Conservation (phyloP, 306 rosid genomes). For the Quercus dentata region DNA sequence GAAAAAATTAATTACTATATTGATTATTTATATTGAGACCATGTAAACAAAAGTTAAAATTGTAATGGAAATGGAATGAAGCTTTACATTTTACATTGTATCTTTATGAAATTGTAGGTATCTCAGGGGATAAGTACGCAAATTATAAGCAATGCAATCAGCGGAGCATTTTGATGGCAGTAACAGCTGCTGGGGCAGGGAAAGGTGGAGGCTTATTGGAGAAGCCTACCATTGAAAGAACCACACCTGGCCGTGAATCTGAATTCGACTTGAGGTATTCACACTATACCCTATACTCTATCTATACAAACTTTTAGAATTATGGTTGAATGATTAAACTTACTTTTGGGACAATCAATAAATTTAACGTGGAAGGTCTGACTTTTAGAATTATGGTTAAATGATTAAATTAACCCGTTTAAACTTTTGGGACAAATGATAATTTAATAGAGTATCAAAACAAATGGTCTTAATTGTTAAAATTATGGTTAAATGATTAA, state of each 20-base stretch:
- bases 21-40: not conserved
- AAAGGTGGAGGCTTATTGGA: constrained; percentile 86
- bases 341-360: too few species aligned
- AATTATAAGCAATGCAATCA: constrained; percentile 39
- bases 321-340: too few species aligned
- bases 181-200: constrained; percentile 45
- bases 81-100: not conserved
- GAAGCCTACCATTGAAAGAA: constrained; percentile 74
- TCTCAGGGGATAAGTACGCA: constrained; percentile 48
- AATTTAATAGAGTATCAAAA: too few species aligned
- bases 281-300: not conserved
- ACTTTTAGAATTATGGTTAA: too few species aligned
- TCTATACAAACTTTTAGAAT: too few species aligned
- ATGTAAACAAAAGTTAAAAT: not conserved
- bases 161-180: constrained; percentile 40
- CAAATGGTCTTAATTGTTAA: too few species aligned
- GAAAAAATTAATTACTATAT: too few species aligned
- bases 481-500: too few species aligned
- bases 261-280: constrained; percentile 66
- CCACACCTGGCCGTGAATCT: constrained; percentile 77
- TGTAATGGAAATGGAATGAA: not conserved
- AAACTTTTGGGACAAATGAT: too few species aligned
- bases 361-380: too few species aligned
- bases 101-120: constrained; percentile 11
- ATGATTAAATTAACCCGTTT: too few species aligned